These are phyloP conservation scores for Amniculicola lignicola DNA, from an alignment of 495 filamentous ascomycete species.

Conservation along the genomic window DNA sequence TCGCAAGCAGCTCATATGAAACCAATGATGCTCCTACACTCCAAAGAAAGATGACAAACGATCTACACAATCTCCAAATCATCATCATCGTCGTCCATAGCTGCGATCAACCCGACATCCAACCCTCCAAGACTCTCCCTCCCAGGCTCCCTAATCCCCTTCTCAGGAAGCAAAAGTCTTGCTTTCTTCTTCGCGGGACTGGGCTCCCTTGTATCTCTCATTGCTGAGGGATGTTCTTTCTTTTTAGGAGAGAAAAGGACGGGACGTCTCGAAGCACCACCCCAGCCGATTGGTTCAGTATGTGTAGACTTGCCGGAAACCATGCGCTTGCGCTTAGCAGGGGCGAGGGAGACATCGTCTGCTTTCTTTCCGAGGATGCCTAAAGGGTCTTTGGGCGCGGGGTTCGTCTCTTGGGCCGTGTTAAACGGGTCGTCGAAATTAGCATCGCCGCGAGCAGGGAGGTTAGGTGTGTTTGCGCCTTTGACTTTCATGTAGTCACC, in stretches of 20 bases:
- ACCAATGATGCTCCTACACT: neutral
- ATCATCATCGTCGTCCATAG: slow-evolving; percentile 43
- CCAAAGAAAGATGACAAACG: slow-evolving; percentile 4
- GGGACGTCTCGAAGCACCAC: slow-evolving; percentile 38
- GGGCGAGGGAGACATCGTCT: slow-evolving; percentile 62
- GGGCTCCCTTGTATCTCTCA: slow-evolving; percentile 15
- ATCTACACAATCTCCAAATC: slow-evolving; percentile 42
- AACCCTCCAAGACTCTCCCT: slow-evolving; percentile 37
- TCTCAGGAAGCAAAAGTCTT: slow-evolving; percentile 40
- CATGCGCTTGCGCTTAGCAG: slow-evolving; percentile 66
- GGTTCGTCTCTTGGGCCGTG: slow-evolving; percentile 6
- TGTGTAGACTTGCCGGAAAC: slow-evolving; percentile 21
- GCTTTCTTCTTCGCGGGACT: slow-evolving; percentile 42
- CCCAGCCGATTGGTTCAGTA: slow-evolving; percentile 43
- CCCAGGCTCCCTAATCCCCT: slow-evolving; percentile 44
- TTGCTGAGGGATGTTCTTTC: slow-evolving; percentile 12
- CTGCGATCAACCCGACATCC: slow-evolving; percentile 30
- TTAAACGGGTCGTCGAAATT: slow-evolving; percentile 1
- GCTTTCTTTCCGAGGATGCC: slow-evolving; percentile 58
- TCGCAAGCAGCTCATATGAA: neutral
- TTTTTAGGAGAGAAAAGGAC: slow-evolving; percentile 29
- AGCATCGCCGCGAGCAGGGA: neutral
- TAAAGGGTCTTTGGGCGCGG: slow-evolving; percentile 36
- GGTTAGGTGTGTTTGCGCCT: neutral
- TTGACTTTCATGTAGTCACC: slow-evolving; percentile 64